phyloP scores from a whole-genome alignment of 805 yeast genomes.

The Metschnikowia cerradonensis region DNA sequence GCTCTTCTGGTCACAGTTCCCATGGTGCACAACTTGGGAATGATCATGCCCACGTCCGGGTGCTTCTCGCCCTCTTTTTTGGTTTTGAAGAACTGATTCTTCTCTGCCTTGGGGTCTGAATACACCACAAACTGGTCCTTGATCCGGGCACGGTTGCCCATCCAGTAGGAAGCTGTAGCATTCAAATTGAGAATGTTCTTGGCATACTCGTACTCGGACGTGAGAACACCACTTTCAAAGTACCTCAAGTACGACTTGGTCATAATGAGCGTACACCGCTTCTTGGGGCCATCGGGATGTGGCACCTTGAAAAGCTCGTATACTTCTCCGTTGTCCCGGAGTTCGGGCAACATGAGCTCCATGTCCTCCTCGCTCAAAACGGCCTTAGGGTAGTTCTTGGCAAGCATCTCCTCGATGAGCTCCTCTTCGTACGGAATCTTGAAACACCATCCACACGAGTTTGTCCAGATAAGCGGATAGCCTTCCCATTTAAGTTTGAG shows the following conservation, averaged over 20 bases:
- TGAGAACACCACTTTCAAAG: conserved; percentile 69
- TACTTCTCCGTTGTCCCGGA: conserved; percentile 19
- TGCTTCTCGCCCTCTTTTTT: conserved; percentile 21
- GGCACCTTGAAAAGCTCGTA: conserved; percentile 67
- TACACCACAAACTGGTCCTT: conserved; percentile 81
- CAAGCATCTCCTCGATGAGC: conserved; percentile 24
- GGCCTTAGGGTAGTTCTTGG: conserved; percentile 37
- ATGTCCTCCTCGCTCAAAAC: conserved; percentile 27
- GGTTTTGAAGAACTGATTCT: conserved; percentile 24
- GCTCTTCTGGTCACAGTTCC: conserved; percentile 97
- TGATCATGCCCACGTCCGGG: conserved; percentile 58
- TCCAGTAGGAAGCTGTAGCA: conserved; percentile 87
- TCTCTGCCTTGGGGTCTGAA: conserved; percentile 18
- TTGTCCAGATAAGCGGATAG: conserved; percentile 77
- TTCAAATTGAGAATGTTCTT: conserved; percentile 74
- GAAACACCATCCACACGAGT: conserved; percentile 85
- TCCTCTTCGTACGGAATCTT: conserved; percentile 45
- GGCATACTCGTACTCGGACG: conserved; percentile 71
- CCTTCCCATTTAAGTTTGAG: conserved; percentile 82
- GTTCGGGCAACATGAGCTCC: conserved; percentile 20
- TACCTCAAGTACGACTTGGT: conserved; percentile 68
- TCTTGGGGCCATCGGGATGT: conserved; percentile 77
- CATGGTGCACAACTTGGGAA: conserved; percentile 86
- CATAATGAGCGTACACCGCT: conserved; percentile 70
- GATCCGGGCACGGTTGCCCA: conserved; percentile 82